These are phyloP conservation scores for Rhizophora apiculata DNA, from an alignment of 345 rosid genomes.

Conservation along the genomic window DNA sequence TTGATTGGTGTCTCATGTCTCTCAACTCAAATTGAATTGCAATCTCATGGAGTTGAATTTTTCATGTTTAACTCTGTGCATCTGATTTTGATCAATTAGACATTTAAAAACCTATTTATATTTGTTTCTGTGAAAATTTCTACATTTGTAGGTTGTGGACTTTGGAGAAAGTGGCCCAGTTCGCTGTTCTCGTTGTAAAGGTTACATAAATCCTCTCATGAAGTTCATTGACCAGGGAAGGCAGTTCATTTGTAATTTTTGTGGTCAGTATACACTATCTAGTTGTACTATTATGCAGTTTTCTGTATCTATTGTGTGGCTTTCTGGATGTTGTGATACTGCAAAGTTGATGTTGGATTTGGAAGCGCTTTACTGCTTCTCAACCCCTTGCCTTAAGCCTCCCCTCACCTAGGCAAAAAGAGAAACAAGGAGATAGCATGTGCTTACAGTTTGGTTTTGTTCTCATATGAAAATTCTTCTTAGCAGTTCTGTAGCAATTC, in stretches of 20 bases:
- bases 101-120: too few species aligned
- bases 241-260: constrained; percentile 80
- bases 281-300: not conserved
- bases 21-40: too few species aligned
- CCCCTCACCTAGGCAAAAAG: too few species aligned
- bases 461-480: not conserved
- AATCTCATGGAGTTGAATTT: too few species aligned
- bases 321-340: not conserved
- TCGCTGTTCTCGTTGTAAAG: constrained; percentile 93
- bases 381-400: not conserved
- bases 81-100: too few species aligned
- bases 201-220: constrained; percentile 91
- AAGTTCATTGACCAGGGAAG: constrained; percentile 89
- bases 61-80: too few species aligned
- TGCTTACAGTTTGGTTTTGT: constrained; percentile 1
- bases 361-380: not conserved
- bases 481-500: not conserved
- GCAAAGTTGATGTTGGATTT: not conserved
- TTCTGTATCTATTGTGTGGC: not conserved
- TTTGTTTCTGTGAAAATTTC: too few species aligned
- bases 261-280: constrained; percentile 24
- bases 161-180: constrained; percentile 92
- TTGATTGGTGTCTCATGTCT: too few species aligned
- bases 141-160: constrained; percentile 62
- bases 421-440: not conserved